Evolutionary conservation across 352 stramenopile genomes (phyloP), one percentile per base, ranked within the genome.

Genomic region (Globisporangium parvum): DNA sequence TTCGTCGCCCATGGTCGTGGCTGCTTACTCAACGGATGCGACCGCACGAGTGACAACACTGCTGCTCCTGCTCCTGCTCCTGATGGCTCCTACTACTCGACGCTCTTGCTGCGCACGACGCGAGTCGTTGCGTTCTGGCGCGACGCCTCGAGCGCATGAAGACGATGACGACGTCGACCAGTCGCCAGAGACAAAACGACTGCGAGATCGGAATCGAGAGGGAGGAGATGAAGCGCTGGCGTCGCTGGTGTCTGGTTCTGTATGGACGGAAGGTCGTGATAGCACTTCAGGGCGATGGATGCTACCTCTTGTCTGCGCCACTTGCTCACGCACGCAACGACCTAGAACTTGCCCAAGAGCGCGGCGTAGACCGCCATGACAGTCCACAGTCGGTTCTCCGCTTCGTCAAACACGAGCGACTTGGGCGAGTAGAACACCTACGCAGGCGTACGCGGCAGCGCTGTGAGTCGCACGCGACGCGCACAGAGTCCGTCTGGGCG

Each of bases 381-480:
- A 3, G 96, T 99, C 96, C 96, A 99, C 80, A 99, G 96, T 46
- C 97, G 88, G 69, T 99, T 99, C 67, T 99, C 97, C 0, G 96
- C 96, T 76, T 99, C 96, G 45, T 96, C 84, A 53, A 98, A 99
- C 3, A 99, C 96, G 31, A 99, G 70, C 60, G 91, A 98, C 63
- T 93, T 77, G 47, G 95, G 70, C 54, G 82, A 96, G 74, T 99
- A 99, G 66, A 99, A 98, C 33, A 95, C 84, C 71, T 88, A 49
- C 18, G 39, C 39, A 44, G 12, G 2, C 15, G 12, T 5, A 8
- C 24, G 17, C 47, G 9, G 10, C 28, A 52, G 15, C 11, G 2
- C 42, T n/a, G 33, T 35, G 46, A 26, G 20, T 8, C 26, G 17
- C 20, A 15, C 24, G 20, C 1, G 23, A 31, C 6, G 9, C 28